A percentile compares a stretch with the other conserved stretches of the same genome.
Evolutionary conservation across 805 yeast species (phyloP).

Genomic region (Metschnikowia kofuensis): DNA sequence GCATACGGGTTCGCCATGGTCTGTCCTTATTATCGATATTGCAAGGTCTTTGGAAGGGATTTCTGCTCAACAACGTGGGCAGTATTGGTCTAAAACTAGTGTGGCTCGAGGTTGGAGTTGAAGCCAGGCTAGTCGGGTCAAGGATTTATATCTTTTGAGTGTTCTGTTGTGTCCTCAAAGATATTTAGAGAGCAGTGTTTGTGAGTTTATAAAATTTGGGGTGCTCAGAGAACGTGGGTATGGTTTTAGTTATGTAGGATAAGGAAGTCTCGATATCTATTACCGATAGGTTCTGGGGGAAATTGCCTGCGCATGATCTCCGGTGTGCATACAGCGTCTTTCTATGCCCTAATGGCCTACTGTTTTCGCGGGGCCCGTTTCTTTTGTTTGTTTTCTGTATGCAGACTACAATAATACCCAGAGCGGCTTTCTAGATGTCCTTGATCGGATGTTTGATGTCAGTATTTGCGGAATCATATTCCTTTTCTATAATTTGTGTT

Average conservation of each 20-base stretch:
- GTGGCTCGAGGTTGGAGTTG: too few relatives aligned
- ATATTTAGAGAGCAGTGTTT: neutral
- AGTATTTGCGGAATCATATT: too few relatives aligned
- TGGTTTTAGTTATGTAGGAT: neutral
- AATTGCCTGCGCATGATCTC: conserved; percentile 9
- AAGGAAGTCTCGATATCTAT: neutral
- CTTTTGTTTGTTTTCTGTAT: neutral
- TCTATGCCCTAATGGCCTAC: neutral
- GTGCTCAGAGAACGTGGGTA: neutral
- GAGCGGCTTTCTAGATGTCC: too few relatives aligned
- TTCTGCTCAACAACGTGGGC: neutral
- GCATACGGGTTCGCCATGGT: conserved; percentile 37
- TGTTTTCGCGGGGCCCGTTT: neutral
- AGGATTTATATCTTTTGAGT: too few relatives aligned
- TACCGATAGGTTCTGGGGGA: neutral
- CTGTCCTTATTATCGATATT: neutral
- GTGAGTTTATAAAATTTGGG: neutral
- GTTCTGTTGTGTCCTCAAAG: too few relatives aligned
- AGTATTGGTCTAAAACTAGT: neutral
- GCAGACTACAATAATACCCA: neutral
- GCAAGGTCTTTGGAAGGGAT: neutral
- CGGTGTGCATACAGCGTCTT: conserved; percentile 3
- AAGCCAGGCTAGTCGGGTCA: too few relatives aligned
- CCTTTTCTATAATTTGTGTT: too few relatives aligned
- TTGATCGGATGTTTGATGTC: too few relatives aligned